Conservation (phyloP, 2,329 filamentous ascomycete genomes). For the Stachybotrys elegans region DNA sequence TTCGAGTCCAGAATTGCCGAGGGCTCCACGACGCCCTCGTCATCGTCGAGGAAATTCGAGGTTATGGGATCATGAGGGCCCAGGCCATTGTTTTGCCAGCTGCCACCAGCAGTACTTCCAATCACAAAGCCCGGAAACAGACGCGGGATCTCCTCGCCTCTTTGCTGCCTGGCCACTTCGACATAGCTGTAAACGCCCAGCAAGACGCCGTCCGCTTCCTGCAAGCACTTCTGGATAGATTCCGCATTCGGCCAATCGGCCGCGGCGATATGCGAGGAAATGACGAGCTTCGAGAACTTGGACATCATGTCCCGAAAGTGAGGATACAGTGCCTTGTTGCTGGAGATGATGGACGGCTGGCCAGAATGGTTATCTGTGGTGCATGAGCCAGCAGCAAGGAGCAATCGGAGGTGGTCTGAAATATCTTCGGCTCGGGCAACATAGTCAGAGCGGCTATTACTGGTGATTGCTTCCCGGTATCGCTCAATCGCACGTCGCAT, state of each 20-base stretch:
- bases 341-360: constrained; percentile 98
- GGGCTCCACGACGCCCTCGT: constrained; percentile 68
- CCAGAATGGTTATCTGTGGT: constrained; percentile 99
- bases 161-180: constrained; percentile 87
- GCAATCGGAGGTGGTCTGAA: constrained; percentile 86
- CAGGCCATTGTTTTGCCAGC: constrained; percentile 73
- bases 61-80: constrained; percentile 65
- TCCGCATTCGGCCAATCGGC: constrained; percentile 94
- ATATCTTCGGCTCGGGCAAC: constrained; percentile 96
- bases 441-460: constrained; percentile 80
- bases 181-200: constrained; percentile 95
- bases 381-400: constrained; percentile 92
- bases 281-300: constrained; percentile 96
- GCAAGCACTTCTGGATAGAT: constrained; percentile 88
- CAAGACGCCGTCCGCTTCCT: constrained; percentile 95
- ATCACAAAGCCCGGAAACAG: constrained; percentile 90
- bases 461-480: constrained; percentile 85
- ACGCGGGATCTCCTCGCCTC: constrained; percentile 89
- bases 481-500: constrained; percentile 88
- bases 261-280: constrained; percentile 95
- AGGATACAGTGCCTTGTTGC: constrained; percentile 93
- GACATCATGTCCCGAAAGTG: constrained; percentile 99
- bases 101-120: constrained; percentile 76
- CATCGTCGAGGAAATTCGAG: constrained; percentile 82
- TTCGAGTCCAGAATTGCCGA: constrained; percentile 69